phyloP scores from a whole-genome alignment of 768 basidiomycete genomes.

The Tylopilus sp. region DNA sequence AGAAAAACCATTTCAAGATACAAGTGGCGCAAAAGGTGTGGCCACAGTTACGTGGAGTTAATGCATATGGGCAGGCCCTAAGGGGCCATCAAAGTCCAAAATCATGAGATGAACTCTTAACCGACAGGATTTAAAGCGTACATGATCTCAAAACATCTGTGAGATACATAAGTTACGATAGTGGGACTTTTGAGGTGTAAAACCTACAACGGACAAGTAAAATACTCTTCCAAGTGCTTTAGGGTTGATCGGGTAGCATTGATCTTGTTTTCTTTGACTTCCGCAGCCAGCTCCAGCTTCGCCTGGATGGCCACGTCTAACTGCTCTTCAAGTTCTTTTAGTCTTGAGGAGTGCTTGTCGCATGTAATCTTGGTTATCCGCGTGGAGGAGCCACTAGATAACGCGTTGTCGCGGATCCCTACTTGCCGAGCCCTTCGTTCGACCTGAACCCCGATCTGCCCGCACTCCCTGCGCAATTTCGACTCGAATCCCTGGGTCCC shows the following conservation, averaged over 20 bases:
- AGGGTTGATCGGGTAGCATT: slow-evolving; percentile 35
- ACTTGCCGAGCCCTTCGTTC: background rate
- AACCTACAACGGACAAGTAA: slow-evolving; percentile 61
- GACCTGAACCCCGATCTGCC: slow-evolving; percentile 4
- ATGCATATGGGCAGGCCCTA: slow-evolving; percentile 53
- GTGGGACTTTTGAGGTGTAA: background rate
- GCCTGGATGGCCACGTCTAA: slow-evolving; percentile 35
- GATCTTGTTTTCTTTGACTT: slow-evolving; percentile 41
- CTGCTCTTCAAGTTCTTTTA: slow-evolving; percentile 44
- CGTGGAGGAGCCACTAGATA: background rate
- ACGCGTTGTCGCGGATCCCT: slow-evolving; percentile 1
- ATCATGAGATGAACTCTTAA: slow-evolving; percentile 3
- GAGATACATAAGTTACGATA: slow-evolving; percentile 11
- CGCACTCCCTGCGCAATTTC: slow-evolving; percentile 13
- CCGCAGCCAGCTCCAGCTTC: slow-evolving; percentile 40
- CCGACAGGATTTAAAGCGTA: slow-evolving; percentile 17
- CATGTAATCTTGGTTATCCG: slow-evolving; percentile 8
- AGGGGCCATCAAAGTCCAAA: background rate
- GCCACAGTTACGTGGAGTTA: slow-evolving; percentile 56
- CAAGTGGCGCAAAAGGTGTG: slow-evolving; percentile 68
- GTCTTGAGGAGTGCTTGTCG: slow-evolving; percentile 35
- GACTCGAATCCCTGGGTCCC: slow-evolving; percentile 1
- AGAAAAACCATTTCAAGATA: slow-evolving; percentile 68
- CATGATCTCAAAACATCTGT: slow-evolving; percentile 64
- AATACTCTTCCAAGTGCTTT: slow-evolving; percentile 56